phyloP scores from a whole-genome alignment of 169 alveolate genomes.

The Plasmodium relictum region DNA sequence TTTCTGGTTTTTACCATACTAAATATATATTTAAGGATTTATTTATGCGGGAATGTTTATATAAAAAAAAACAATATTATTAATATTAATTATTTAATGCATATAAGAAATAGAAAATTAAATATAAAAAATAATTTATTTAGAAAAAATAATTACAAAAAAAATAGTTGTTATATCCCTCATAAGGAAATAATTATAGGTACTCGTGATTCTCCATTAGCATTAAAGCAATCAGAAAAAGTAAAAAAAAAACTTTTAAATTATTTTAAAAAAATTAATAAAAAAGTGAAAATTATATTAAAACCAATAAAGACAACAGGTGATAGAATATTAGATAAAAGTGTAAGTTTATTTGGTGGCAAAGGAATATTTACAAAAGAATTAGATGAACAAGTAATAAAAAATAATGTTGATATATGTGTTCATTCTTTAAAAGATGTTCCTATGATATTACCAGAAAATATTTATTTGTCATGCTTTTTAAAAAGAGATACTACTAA shows the following conservation, averaged over 20 bases:
- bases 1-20: slow-evolving; percentile 3
- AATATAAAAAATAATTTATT: slow-evolving; percentile 9
- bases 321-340: slow-evolving; percentile 52
- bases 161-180: slow-evolving; percentile 8
- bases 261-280: slow-evolving; percentile 46
- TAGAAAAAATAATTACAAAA: not conserved
- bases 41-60: slow-evolving; percentile 34
- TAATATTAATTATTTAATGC: slow-evolving; percentile 10
- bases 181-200: slow-evolving; percentile 60
- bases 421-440: slow-evolving; percentile 70
- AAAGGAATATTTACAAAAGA: slow-evolving; percentile 72
- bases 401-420: slow-evolving; percentile 55
- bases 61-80: slow-evolving; percentile 12
- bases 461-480: slow-evolving; percentile 49
- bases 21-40: slow-evolving; percentile 14
- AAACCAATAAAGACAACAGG: slow-evolving; percentile 70
- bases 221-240: slow-evolving; percentile 63
- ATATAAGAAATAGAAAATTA: slow-evolving; percentile 3
- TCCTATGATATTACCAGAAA: slow-evolving; percentile 47
- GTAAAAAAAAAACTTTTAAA: slow-evolving; percentile 37
- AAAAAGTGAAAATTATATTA: slow-evolving; percentile 56
- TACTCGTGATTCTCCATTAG: slow-evolving; percentile 69
- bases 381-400: slow-evolving; percentile 56
- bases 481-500: slow-evolving; percentile 65
- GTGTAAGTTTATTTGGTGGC: slow-evolving; percentile 51